Evolutionary conservation across 768 basidiomycete genomes (phyloP).

Genomic region (Kwoniella pini): DNA sequence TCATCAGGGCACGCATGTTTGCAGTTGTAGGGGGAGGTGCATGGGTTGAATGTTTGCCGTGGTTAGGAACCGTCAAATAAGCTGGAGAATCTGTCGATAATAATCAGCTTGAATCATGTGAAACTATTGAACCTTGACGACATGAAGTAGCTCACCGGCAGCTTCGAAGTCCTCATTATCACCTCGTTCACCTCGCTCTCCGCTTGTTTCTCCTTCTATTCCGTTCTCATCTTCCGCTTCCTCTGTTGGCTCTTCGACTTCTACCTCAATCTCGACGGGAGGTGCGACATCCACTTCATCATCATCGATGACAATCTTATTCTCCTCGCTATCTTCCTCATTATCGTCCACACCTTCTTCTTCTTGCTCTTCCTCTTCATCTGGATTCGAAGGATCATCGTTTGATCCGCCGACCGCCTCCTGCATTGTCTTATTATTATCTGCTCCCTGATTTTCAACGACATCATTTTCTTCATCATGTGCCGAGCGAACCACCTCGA

Average conservation of each 20-base stretch:
- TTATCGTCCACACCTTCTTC: slow-evolving; percentile 12
- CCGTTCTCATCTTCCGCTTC: background rate
- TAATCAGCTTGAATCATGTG: background rate
- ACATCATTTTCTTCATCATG: no score
- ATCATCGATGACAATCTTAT: slow-evolving; percentile 19
- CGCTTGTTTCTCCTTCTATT: background rate
- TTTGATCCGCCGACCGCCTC: background rate
- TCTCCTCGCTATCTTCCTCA: slow-evolving; percentile 23
- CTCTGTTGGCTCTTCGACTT: background rate
- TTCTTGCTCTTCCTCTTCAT: slow-evolving; percentile 5
- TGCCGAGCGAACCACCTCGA: no score
- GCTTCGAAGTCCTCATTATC: slow-evolving; percentile 9
- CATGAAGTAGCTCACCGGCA: slow-evolving; percentile 10
- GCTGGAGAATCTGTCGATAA: slow-evolving; percentile 7
- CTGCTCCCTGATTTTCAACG: background rate
- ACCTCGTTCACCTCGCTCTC: slow-evolving; percentile 1
- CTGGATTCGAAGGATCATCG: slow-evolving; percentile 1
- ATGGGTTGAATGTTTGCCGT: slow-evolving; percentile 46
- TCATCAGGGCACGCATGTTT: slow-evolving; percentile 81
- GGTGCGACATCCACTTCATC: slow-evolving; percentile 9
- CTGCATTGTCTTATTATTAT: background rate
- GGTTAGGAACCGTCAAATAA: slow-evolving; percentile 61
- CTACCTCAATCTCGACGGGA: slow-evolving; percentile 7
- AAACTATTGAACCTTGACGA: background rate
- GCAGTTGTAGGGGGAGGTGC: slow-evolving; percentile 58